A percentile compares a stretch with the other conserved stretches of the same genome.
These are phyloP conservation scores for Mycena sp. DNA, from an alignment of 1,284 basidiomycete species.

Conservation along the genomic window DNA sequence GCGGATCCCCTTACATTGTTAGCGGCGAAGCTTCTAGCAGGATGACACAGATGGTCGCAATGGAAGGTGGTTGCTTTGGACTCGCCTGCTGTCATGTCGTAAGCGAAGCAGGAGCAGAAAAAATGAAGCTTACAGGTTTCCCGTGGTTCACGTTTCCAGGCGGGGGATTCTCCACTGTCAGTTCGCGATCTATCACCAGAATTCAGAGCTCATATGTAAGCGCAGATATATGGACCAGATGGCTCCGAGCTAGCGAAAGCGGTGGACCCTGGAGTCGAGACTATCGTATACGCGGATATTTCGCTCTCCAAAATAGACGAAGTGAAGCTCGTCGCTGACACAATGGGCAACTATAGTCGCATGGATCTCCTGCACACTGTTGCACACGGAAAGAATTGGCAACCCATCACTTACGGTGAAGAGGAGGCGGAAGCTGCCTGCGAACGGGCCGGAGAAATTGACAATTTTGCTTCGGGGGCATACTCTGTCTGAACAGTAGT, in stretches of 20 bases:
- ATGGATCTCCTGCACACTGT: slow-evolving; percentile 39
- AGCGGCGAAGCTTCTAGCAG: slow-evolving; percentile 40
- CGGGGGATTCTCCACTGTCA: slow-evolving; percentile 36
- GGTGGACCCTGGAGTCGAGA: slow-evolving; percentile 34
- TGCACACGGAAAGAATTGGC: slow-evolving; percentile 38
- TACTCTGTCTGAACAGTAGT: not conserved
- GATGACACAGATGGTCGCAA: slow-evolving; percentile 41
- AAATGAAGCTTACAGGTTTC: slow-evolving; percentile 39
- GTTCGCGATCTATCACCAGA: not conserved
- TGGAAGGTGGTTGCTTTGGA: slow-evolving; percentile 43
- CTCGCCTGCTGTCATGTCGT: slow-evolving; percentile 40
- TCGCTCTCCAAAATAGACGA: slow-evolving; percentile 41
- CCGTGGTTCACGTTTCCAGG: slow-evolving; percentile 41
- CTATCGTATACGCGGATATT: slow-evolving; percentile 39
- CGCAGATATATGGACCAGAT: slow-evolving; percentile 42
- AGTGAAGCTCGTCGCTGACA: slow-evolving; percentile 39
- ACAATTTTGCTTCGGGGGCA: slow-evolving; percentile 31
- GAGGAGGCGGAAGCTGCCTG: slow-evolving; percentile 24
- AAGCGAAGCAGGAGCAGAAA: slow-evolving; percentile 37
- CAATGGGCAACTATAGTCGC: slow-evolving; percentile 39
- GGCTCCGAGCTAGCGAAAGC: slow-evolving; percentile 35
- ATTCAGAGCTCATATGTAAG: not conserved
- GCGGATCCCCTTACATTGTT: slow-evolving; percentile 39
- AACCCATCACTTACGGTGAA: slow-evolving; percentile 27
- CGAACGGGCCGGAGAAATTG: slow-evolving; percentile 30